phyloP scores from a whole-genome alignment of 1,139 yeast species.

The Saccharomyces hybrid region DNA sequence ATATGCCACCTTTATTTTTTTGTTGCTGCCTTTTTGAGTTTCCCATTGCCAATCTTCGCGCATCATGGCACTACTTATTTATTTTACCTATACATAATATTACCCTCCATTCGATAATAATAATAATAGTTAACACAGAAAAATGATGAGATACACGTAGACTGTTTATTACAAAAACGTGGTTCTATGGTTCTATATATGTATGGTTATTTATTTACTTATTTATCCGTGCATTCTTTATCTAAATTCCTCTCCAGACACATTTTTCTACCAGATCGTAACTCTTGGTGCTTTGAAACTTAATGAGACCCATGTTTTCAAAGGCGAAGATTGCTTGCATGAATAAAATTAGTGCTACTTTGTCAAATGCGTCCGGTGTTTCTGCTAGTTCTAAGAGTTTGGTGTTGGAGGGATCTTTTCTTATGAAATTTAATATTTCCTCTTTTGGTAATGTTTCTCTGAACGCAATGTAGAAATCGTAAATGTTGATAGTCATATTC shows the following conservation, averaged over 20 bases:
- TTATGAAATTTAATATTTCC: slow-evolving; percentile 34
- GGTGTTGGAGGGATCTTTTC: slow-evolving; percentile 20
- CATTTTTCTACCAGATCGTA: slow-evolving; percentile 50
- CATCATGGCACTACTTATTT: no score
- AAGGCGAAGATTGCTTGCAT: slow-evolving; percentile 51
- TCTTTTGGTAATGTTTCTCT: slow-evolving; percentile 43
- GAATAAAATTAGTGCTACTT: slow-evolving; percentile 46
- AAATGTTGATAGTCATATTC: slow-evolving; percentile 61
- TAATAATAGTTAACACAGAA: not conserved
- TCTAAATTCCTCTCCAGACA: slow-evolving; percentile 49
- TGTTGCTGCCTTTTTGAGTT: not conserved
- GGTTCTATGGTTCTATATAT: not conserved
- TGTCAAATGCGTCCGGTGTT: slow-evolving; percentile 42
- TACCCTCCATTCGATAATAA: not conserved
- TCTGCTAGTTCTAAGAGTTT: slow-evolving; percentile 21
- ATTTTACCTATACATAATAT: no score
- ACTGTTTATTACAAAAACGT: not conserved
- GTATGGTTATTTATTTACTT: not conserved
- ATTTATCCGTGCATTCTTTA: not conserved
- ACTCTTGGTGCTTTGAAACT: slow-evolving; percentile 40
- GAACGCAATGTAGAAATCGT: slow-evolving; percentile 71
- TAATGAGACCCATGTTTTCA: slow-evolving; percentile 45
- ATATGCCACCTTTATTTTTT: not conserved
- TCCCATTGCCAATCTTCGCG: not conserved
- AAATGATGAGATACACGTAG: not conserved